These are phyloP conservation scores for Blastosporella zonata DNA, from an alignment of 1,284 basidiomycete species.

Conservation along the genomic window DNA sequence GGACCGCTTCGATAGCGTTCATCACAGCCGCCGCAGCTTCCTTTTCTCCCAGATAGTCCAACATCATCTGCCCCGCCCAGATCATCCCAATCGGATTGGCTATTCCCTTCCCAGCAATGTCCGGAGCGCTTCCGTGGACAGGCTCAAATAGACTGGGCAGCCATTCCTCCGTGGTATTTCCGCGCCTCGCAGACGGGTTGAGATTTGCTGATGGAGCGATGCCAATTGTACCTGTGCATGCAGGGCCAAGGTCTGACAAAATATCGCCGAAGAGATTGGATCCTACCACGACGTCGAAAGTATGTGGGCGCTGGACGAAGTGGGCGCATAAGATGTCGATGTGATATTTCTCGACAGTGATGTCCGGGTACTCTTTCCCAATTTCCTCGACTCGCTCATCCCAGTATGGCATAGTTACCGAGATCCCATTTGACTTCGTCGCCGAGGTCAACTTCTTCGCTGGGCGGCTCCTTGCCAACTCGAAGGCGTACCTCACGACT, in stretches of 20 bases:
- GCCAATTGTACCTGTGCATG: slow-evolving; percentile 55
- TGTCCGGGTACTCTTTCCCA: slow-evolving; percentile 49
- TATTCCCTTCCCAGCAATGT: slow-evolving; percentile 72
- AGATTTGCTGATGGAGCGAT: slow-evolving; percentile 56
- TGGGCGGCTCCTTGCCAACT: slow-evolving; percentile 45
- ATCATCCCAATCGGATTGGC: slow-evolving; percentile 75
- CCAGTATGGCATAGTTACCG: slow-evolving; percentile 47
- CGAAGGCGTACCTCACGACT: slow-evolving; percentile 53
- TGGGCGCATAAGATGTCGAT: slow-evolving; percentile 47
- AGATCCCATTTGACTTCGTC: slow-evolving; percentile 49
- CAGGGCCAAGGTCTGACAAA: slow-evolving; percentile 52
- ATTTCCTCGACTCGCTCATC: slow-evolving; percentile 46
- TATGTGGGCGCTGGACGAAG: slow-evolving; percentile 47
- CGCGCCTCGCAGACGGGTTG: slow-evolving; percentile 41
- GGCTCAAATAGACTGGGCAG: slow-evolving; percentile 48
- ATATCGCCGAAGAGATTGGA: slow-evolving; percentile 58
- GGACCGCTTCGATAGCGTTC: slow-evolving; percentile 45
- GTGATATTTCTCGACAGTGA: slow-evolving; percentile 50
- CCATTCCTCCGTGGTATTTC: slow-evolving; percentile 26
- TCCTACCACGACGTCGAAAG: slow-evolving; percentile 52
- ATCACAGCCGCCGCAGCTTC: slow-evolving; percentile 49
- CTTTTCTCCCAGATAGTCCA: slow-evolving; percentile 49
- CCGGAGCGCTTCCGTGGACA: slow-evolving; percentile 68
- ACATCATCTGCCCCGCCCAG: slow-evolving; percentile 58
- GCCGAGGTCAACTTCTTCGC: slow-evolving; percentile 51